These are phyloP conservation scores for Primulina eburnea DNA, from an alignment of 257 asterid species.

Conservation along the genomic window DNA sequence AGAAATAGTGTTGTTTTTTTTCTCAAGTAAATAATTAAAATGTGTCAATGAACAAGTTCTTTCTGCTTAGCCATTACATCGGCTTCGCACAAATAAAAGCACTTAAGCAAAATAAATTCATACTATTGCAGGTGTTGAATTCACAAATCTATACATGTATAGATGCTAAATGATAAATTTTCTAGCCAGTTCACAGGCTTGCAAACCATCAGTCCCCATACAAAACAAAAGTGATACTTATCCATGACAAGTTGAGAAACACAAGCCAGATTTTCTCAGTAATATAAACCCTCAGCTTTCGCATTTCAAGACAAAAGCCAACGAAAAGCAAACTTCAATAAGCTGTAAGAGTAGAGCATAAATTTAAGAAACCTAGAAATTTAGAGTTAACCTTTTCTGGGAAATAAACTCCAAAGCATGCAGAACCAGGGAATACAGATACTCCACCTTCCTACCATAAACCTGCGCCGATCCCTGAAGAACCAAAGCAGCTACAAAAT, in stretches of 20 bases:
- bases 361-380: neutral
- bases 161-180: conserved; percentile 11
- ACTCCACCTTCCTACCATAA: conserved; percentile 94
- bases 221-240: neutral
- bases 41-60: conserved; percentile 4
- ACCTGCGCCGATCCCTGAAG: conserved; percentile 98
- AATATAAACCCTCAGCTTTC: neutral
- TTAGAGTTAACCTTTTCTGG: conserved; percentile 62
- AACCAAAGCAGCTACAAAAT: conserved; percentile 83
- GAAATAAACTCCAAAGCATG: conserved; percentile 89
- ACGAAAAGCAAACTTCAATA: neutral
- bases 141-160: neutral
- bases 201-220: neutral
- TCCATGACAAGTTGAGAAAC: neutral
- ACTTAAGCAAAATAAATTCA: neutral
- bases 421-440: conserved; percentile 76
- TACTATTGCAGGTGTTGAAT: neutral
- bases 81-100: neutral
- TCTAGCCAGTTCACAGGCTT: conserved; percentile 1
- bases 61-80: conserved; percentile 1
- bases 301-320: neutral
- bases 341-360: neutral
- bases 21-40: conserved; percentile 17
- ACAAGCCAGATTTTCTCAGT: neutral
- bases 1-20: conserved; percentile 8